phyloP scores from a whole-genome alignment of 495 filamentous ascomycete species.

The Hypoxylon fuscum region DNA sequence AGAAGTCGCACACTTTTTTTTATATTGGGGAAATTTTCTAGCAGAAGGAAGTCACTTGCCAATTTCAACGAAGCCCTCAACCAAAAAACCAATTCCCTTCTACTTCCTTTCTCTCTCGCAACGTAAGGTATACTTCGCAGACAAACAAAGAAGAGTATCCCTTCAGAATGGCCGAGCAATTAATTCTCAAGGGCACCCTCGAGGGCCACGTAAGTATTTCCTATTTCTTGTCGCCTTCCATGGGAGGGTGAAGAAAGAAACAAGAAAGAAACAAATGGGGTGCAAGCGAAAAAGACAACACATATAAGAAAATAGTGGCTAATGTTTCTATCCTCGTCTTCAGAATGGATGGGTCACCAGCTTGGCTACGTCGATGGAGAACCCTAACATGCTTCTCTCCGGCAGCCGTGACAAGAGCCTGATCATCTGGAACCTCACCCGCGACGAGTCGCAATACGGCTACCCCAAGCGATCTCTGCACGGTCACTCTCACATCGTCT shows the following conservation, averaged over 20 bases:
- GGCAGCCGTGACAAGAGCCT: conserved; percentile 96
- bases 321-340: conserved; percentile 9
- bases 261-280: conserved; percentile 27
- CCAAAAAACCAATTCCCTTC: conserved; percentile 25
- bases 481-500: conserved; percentile 99
- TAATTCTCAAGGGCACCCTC: conserved; percentile 96
- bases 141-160: conserved; percentile 42
- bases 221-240: not conserved
- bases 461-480: conserved; percentile 98
- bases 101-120: too few relatives aligned
- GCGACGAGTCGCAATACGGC: conserved; percentile 95
- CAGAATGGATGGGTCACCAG: conserved; percentile 79
- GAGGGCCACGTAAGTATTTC: conserved; percentile 83
- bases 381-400: conserved; percentile 99
- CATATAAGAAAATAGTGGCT: conserved; percentile 34
- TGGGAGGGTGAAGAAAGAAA: conserved; percentile 13
- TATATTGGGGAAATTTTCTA: conserved; percentile 27
- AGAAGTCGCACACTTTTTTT: conserved; percentile 40
- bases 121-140: conserved; percentile 38
- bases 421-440: conserved; percentile 99
- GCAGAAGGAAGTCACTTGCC: conserved; percentile 8
- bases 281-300: too few relatives aligned
- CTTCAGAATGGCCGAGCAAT: conserved; percentile 83
- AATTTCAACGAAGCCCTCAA: too few relatives aligned
- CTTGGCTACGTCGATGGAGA: conserved; percentile 98